These are phyloP conservation scores for Scleromitrula shiraiana DNA, from an alignment of 2,329 filamentous ascomycete genomes.

Conservation along the genomic window DNA sequence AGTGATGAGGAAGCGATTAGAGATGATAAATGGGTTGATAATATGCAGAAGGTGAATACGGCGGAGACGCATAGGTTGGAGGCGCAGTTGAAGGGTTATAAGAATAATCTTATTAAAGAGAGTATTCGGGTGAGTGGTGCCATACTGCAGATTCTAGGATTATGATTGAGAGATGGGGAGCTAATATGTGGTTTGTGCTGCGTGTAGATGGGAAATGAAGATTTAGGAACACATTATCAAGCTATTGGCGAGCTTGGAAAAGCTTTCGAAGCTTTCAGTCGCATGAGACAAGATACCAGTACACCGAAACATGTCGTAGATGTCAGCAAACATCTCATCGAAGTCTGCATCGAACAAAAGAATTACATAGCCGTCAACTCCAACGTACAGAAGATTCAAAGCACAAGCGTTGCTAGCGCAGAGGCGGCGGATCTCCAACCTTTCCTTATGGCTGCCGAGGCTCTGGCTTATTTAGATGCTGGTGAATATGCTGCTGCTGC, in stretches of 20 bases:
- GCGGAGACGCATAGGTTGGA: constrained; percentile 70
- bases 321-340: constrained; percentile 70
- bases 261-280: constrained; percentile 69
- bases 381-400: constrained; percentile 59
- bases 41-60: constrained; percentile 57
- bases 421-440: constrained; percentile 42
- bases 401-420: constrained; percentile 32
- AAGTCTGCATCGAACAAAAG: constrained; percentile 64
- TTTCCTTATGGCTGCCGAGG: constrained; percentile 49
- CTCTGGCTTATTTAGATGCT: constrained; percentile 50
- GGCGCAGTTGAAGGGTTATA: constrained; percentile 80
- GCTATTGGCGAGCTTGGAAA: constrained; percentile 63
- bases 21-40: constrained; percentile 70
- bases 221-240: constrained; percentile 78
- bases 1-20: constrained; percentile 57
- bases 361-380: constrained; percentile 67
- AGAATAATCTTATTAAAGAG: constrained; percentile 95
- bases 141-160: neutral
- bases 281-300: constrained; percentile 87
- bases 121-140: constrained; percentile 68
- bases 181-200: too few species aligned
- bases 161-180: neutral
- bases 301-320: constrained; percentile 76
- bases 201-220: constrained; percentile 82
- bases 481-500: constrained; percentile 61